Evolutionary conservation across 1,284 basidiomycete species (phyloP).

Genomic region (Trametes versicolor): DNA sequence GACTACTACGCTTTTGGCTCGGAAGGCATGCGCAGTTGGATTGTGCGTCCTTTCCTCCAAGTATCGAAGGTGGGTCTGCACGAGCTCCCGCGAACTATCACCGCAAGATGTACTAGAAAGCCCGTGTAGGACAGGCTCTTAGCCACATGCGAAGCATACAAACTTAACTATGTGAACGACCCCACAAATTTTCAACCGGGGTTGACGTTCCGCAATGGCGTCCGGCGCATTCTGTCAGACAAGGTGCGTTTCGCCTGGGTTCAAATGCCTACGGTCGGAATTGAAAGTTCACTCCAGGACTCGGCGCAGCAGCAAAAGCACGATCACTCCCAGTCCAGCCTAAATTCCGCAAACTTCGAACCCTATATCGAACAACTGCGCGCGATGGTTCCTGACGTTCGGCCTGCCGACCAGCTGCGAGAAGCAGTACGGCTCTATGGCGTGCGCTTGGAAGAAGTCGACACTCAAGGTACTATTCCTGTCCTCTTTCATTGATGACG

Average conservation of each 20-base stretch:
- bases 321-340: background rate
- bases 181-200: slow-evolving; percentile 77
- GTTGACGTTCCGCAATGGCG: slow-evolving; percentile 73
- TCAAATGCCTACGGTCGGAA: background rate
- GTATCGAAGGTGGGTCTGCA: slow-evolving; percentile 67
- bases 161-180: slow-evolving; percentile 70
- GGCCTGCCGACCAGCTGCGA: slow-evolving; percentile 23
- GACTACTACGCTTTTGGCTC: slow-evolving; percentile 52
- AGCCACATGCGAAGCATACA: slow-evolving; percentile 73
- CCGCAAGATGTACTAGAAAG: background rate
- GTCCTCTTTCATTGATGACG: background rate
- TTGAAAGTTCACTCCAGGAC: background rate
- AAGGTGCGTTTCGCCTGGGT: slow-evolving; percentile 1
- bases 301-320: background rate
- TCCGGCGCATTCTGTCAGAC: slow-evolving; percentile 53
- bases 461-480: slow-evolving; percentile 36
- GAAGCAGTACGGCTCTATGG: slow-evolving; percentile 31
- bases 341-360: slow-evolving; percentile 9
- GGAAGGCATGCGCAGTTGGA: slow-evolving; percentile 70
- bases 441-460: slow-evolving; percentile 31
- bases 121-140: slow-evolving; percentile 70
- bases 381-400: slow-evolving; percentile 16
- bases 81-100: background rate
- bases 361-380: slow-evolving; percentile 23
- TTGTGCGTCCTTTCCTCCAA: slow-evolving; percentile 72